Base-by-base conservation (phyloP, 768 basidiomycete genomes). In the Mycena belliarum region DNA sequence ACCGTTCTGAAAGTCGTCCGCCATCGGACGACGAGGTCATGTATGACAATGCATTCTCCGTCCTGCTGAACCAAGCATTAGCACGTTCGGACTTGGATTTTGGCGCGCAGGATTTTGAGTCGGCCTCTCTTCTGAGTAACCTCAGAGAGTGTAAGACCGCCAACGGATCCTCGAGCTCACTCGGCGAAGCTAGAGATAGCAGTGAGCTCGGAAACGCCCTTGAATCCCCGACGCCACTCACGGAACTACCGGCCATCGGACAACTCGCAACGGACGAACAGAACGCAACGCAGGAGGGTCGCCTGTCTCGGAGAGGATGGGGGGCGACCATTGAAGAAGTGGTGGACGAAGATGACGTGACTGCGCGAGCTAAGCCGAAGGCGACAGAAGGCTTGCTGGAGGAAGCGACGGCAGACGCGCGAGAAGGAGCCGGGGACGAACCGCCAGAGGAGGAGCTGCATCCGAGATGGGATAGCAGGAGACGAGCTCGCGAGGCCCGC, bases 101-200 rank as follows among this genome's bases (percentile, higher is more conserved):
- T 18, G 9, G 6, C 0, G 1, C n/a, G 0, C 1, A 47, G 12
- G 35, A 26, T 55, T 55, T 55, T 55, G 45, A 47, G 37, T 4
- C 21, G 53, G 53, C 53, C 9, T 35, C 37, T 14, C n/a, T n/a
- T n/a, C 32, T 23, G 14, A 32, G 29, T n/a, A 26, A 11, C 7
- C 2, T 47, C n/a, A 20, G n/a, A 16, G 14, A 10, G 45, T 16
- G 35, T 55, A 55, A 55, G 53, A 55, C 53, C 53, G 32, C 51
- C 41, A 35, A n/a, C 6, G 25, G n/a, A n/a, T n/a, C n/a, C n/a
- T n/a, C n/a, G n/a, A n/a, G n/a, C n/a, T n/a, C n/a, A n/a, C 38
- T n/a, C 3, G 25, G 25, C n/a, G n/a, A n/a, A n/a, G n/a, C n/a
- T n/a, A n/a, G n/a, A n/a, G n/a, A n/a, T n/a, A n/a, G n/a, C n/a